phyloP scores from a whole-genome alignment of 768 basidiomycete genomes.

The Gyrodon lividus region DNA sequence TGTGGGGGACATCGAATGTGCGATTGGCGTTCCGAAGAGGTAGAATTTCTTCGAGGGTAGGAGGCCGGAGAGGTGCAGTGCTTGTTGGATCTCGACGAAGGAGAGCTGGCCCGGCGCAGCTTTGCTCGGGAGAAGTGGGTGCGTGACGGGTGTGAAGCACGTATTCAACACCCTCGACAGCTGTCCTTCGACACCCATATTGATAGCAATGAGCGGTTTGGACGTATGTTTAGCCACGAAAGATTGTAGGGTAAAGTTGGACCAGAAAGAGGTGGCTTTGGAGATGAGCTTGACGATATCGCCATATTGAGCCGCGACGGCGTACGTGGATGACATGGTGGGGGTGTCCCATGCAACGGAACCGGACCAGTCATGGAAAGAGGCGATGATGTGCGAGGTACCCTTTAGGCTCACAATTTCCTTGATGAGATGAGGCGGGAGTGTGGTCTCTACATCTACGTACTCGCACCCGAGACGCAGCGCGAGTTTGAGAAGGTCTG shows the following conservation, averaged over 20 bases:
- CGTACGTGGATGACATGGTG: slow-evolving; percentile 66
- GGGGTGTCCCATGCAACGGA: slow-evolving; percentile 76
- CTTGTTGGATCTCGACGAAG: slow-evolving; percentile 81
- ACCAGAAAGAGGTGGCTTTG: slow-evolving; percentile 69
- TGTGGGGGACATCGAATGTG: slow-evolving; percentile 87
- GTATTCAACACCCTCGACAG: slow-evolving; percentile 85
- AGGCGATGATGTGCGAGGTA: slow-evolving; percentile 78
- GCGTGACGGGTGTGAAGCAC: slow-evolving; percentile 88
- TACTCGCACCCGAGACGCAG: slow-evolving; percentile 87
- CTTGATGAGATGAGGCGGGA: slow-evolving; percentile 60
- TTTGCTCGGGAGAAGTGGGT: slow-evolving; percentile 77
- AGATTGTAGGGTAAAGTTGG: slow-evolving; percentile 75
- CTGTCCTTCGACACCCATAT: slow-evolving; percentile 89
- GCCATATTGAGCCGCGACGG: slow-evolving; percentile 61
- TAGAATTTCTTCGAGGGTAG: slow-evolving; percentile 74
- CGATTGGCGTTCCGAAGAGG: slow-evolving; percentile 88
- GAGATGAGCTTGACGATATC: slow-evolving; percentile 94
- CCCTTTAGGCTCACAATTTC: slow-evolving; percentile 65
- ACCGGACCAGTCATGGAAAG: slow-evolving; percentile 95
- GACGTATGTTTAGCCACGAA: slow-evolving; percentile 61
- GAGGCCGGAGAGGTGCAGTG: slow-evolving; percentile 77
- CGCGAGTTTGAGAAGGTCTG: slow-evolving; percentile 74
- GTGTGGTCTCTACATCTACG: slow-evolving; percentile 85
- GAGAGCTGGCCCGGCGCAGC: slow-evolving; percentile 95
- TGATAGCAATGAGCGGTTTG: slow-evolving; percentile 92